These are phyloP conservation scores for Globisporangium mamillatum DNA, from an alignment of 352 stramenopile genomes.

Conservation along the genomic window DNA sequence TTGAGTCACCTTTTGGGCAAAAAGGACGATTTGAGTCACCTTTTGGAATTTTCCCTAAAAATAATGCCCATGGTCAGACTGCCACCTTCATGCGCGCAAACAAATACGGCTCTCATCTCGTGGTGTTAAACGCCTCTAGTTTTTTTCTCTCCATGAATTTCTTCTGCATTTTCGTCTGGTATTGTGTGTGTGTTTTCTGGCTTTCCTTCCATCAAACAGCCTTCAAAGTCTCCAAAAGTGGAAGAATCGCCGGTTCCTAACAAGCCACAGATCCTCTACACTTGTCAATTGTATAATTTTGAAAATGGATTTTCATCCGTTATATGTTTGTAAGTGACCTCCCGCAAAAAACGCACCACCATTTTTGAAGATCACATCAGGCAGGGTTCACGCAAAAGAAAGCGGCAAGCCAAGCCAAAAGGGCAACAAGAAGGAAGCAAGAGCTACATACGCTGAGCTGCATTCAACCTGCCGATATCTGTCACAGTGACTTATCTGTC, in stretches of 20 bases:
- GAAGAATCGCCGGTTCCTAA: background rate
- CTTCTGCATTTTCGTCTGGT: background rate
- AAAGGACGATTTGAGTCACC: too few relatives aligned
- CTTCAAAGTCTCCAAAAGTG: background rate
- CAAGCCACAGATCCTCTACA: background rate
- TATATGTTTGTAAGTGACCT: background rate
- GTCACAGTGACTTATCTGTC: background rate
- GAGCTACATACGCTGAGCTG: background rate
- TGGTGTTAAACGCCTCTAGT: too few relatives aligned
- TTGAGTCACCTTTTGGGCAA: too few relatives aligned
- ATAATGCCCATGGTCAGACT: background rate
- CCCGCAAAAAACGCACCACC: background rate
- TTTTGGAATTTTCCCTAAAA: too few relatives aligned
- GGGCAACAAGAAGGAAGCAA: background rate
- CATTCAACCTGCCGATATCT: background rate
- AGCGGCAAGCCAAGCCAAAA: background rate
- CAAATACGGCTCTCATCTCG: too few relatives aligned
- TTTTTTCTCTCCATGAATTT: background rate
- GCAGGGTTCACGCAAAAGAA: background rate
- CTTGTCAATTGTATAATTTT: background rate
- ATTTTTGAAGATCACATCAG: background rate
- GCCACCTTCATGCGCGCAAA: background rate
- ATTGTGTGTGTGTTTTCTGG: background rate
- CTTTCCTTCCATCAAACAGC: background rate
- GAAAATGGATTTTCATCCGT: background rate